Base-by-base conservation (phyloP, 352 stramenopile genomes). In the Phytophthora syringae region DNA sequence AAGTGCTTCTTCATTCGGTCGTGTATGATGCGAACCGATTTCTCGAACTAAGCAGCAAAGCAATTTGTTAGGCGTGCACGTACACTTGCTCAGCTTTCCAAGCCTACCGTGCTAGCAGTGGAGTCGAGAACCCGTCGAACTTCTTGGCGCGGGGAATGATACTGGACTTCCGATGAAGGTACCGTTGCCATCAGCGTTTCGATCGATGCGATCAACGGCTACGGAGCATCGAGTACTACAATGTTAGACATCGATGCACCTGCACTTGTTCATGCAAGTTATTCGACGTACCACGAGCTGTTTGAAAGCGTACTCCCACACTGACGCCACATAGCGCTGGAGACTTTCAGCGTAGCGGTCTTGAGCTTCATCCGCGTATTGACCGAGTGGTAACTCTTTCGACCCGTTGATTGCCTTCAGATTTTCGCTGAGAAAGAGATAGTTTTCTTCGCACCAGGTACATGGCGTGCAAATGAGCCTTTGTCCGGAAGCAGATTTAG, bases 1-100 rank as follows among this genome's bases (percentile, higher is more conserved):
- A 90, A 88, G 56, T 92, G 81, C 25, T 92, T 92, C 48, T 92
- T 92, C 72, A 92, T 79, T 18, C 84, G 80, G 12, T 86, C 77
- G 52, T 88, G 82, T 78, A 92, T 89, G 45, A 52, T 68, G 18
- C 85, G 80, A 52, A 80, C 79, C 7, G 82, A 86, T 56, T 88
- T 90, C 54, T 90, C 80, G 53, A 90, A 89, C 82, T 89, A 30
- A 32, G 32, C 22, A 60, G 25, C 7, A 58, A 69, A 50, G 27
- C 25, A 39, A 16, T 24, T 6, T 24, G 57, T 70, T 18, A 70
- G 28, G 22, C 25, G 11, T 16, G 2, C 27, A 21, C 1, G 7
- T 21, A 16, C 16, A 18, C 16, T 10, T 24, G 1, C 5, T 22
- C 11, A 7, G 21, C 24, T 16, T 25, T 5, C 60, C 7, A 22